Evolutionary conservation across 345 rosid species (phyloP), one percentile per base, ranked within the genome.

Genomic region (Orychophragmus violaceus): DNA sequence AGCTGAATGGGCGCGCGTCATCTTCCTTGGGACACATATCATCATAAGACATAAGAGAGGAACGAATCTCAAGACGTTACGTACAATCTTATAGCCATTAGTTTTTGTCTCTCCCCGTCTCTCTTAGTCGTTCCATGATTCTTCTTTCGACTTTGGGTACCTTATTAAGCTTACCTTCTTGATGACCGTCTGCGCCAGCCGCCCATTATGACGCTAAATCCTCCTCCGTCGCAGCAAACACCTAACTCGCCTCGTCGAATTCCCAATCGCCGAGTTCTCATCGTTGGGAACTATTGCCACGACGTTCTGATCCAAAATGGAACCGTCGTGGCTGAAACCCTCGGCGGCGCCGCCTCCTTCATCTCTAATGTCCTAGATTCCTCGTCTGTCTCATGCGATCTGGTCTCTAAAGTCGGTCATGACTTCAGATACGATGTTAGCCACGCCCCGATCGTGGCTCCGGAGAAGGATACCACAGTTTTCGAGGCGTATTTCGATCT

Each of bases 331-430:
- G 96, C 86, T 21, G 90, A 91, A 69, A 83, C 97, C 17, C 93
- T 94, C 46, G 99, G 99, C 68, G 97, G 99, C 73, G 97, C 91
- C 55, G 84, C 87, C 79, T 87, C 99, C 61, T 94, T 94, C 81
- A 80, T 94, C 23, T 76, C 88, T 55, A 72, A 79, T 69, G 91
- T 89, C 52, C 76, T 94, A 5, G 64, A 76, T 52, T 83, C 85
- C 49, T 67, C 87, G 33, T 82, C 90, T 3, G 68, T 91, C 55
- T 66, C 85, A 11, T 87, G 71, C 58, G 74, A 69, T 22, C 64
- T 82, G 39, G 66, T 83, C 69, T 78, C 97, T 18, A 85, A 88
- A 77, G 97, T 88, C 12, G 99, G 99, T 0, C 52, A 8, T 3
- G 95, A 94, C 71, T 94, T 94, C 69, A 81, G 71, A 16, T 88